Conservation (phyloP, 352 stramenopile genomes). For the Pythium oligandrum region DNA sequence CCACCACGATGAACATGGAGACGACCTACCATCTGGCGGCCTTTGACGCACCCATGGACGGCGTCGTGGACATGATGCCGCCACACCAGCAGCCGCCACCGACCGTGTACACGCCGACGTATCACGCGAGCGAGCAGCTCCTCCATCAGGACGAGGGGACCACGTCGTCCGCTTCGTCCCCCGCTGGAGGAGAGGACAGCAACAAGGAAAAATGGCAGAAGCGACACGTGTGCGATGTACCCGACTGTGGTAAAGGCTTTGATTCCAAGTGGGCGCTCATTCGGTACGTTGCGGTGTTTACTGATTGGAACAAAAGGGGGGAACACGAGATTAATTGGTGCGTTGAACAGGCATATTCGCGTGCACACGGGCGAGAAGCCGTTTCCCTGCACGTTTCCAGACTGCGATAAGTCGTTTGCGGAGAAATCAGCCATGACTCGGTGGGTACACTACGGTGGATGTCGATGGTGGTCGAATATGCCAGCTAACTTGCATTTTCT, state of each 20-base stretch:
- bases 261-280: constrained; percentile 84
- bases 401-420: constrained; percentile 86
- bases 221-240: constrained; percentile 60
- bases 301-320: not conserved
- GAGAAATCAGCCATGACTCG: constrained; percentile 86
- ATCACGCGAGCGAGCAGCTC: constrained; percentile 13
- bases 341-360: constrained; percentile 61
- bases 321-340: not conserved
- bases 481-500: not conserved
- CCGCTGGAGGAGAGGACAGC: constrained; percentile 5
- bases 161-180: constrained; percentile 17
- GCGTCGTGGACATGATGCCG: not conserved
- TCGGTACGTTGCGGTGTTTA: constrained; percentile 25
- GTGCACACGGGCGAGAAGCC: constrained; percentile 87
- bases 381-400: constrained; percentile 75
- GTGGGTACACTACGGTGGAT: constrained; percentile 17
- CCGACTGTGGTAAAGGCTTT: constrained; percentile 78
- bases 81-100: not conserved
- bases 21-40: too few species aligned
- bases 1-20: too few species aligned
- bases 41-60: not conserved
- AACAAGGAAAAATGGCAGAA: constrained; percentile 68
- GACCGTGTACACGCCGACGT: constrained; percentile 10
- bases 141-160: constrained; percentile 19
- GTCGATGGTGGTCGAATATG: not conserved